These are phyloP conservation scores for Luzula sylvatica DNA, from an alignment of 176 grass and related monocot species.

Conservation along the genomic window DNA sequence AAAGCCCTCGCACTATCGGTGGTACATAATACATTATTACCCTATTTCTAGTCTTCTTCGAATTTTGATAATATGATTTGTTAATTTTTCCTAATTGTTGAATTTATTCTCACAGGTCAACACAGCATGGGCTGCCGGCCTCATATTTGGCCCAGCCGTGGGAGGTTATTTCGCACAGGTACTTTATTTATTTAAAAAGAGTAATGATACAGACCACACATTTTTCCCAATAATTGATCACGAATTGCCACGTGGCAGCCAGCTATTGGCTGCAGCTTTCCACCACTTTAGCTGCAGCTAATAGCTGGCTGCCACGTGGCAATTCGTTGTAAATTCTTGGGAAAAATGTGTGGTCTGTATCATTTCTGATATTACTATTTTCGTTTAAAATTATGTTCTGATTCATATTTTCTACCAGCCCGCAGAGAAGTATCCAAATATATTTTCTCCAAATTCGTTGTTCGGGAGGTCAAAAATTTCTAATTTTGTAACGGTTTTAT, in stretches of 20 bases:
- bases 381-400: background rate
- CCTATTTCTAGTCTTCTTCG: background rate
- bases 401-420: conserved; percentile 23
- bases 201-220: too few species aligned
- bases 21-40: conserved; percentile 19
- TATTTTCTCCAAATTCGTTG: conserved; percentile 46
- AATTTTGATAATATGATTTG: background rate
- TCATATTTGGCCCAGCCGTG: conserved; percentile 93
- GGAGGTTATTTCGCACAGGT: conserved; percentile 84
- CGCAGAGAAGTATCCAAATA: conserved; percentile 44
- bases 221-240: too few species aligned
- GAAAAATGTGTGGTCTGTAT: too few species aligned
- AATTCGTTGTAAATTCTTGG: too few species aligned
- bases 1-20: conserved; percentile 50
- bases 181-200: background rate
- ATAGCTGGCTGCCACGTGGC: too few species aligned
- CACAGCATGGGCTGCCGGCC: conserved; percentile 58
- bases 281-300: too few species aligned
- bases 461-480: conserved; percentile 46
- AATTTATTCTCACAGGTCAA: conserved; percentile 16
- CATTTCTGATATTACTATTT: background rate
- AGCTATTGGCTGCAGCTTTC: too few species aligned
- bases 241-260: too few species aligned
- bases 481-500: background rate
- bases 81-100: background rate